phyloP scores from a whole-genome alignment of 768 basidiomycete species.

The Termitomyces heimii region DNA sequence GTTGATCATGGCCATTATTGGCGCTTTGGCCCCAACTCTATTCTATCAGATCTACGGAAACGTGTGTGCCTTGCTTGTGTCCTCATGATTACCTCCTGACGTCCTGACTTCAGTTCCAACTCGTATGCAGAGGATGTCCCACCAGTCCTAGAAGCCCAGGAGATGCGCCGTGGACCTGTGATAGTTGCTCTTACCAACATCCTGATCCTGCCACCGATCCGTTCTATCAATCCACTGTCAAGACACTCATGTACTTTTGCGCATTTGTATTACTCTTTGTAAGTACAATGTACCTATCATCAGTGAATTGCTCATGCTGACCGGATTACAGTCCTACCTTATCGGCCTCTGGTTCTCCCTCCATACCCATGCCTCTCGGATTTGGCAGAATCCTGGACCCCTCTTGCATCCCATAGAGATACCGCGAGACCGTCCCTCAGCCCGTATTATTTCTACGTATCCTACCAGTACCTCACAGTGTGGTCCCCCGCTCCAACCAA shows the following conservation, averaged over 20 bases:
- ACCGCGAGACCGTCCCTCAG: slow-evolving; percentile 50
- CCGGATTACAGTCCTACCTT: slow-evolving; percentile 75
- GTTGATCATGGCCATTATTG: slow-evolving; percentile 99
- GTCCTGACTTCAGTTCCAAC: slow-evolving; percentile 61
- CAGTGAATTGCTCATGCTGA: not conserved
- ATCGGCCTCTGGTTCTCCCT: slow-evolving; percentile 98
- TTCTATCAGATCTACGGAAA: slow-evolving; percentile 99
- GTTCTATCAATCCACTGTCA: slow-evolving; percentile 95
- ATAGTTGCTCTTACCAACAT: slow-evolving; percentile 92
- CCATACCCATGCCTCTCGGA: slow-evolving; percentile 94
- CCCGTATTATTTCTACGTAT: slow-evolving; percentile 37
- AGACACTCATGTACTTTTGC: slow-evolving; percentile 94
- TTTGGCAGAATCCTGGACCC: slow-evolving; percentile 97
- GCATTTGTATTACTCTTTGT: slow-evolving; percentile 87
- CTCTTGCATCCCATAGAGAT: slow-evolving; percentile 65
- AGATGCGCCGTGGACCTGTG: slow-evolving; percentile 73
- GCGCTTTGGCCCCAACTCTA: slow-evolving; percentile 88
- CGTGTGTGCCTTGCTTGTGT: slow-evolving; percentile 45
- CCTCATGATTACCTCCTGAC: not conserved
- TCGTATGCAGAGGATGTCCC: slow-evolving; percentile 81
- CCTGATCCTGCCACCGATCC: slow-evolving; percentile 90
- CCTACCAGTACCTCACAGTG: slow-evolving; percentile 16
- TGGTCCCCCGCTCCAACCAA: slow-evolving; percentile 33
- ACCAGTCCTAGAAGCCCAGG: slow-evolving; percentile 27
- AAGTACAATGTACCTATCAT: slow-evolving; percentile 25